A percentile compares a stretch with the other conserved stretches of the same genome.
Conservation (phyloP, 225 moss, liverwort and hornwort genomes). For the Polytrichum formosum region DNA sequence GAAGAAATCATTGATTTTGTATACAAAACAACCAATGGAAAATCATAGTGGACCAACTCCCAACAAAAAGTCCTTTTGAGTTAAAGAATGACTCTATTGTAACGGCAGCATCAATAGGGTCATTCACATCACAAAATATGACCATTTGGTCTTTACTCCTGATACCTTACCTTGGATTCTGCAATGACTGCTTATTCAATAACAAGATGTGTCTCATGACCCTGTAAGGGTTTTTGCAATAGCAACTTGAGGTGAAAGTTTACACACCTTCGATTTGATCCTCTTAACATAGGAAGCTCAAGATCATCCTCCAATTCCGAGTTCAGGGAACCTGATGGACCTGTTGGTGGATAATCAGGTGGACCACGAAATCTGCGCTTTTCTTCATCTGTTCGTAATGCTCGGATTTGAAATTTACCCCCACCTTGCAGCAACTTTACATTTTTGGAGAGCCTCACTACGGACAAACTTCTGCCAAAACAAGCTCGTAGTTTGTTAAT, state of each 20-base stretch:
- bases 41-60: too few species aligned
- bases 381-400: conserved; percentile 45
- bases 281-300: conserved; percentile 39
- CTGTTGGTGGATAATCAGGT: conserved; percentile 24
- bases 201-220: too few species aligned
- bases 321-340: conserved; percentile 20
- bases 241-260: too few species aligned
- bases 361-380: conserved; percentile 28
- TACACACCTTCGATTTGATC: conserved; percentile 33
- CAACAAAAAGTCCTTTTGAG: too few species aligned
- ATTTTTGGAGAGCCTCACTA: conserved; percentile 9
- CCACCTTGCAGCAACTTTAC: conserved; percentile 5
- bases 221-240: too few species aligned
- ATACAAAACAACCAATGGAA: too few species aligned
- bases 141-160: background rate
- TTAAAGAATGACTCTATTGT: too few species aligned
- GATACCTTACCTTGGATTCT: background rate
- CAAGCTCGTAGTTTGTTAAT: background rate
- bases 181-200: too few species aligned
- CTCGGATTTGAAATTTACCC: conserved; percentile 24
- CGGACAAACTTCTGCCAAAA: conserved; percentile 21
- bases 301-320: conserved; percentile 33
- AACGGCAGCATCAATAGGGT: background rate
- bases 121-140: background rate
- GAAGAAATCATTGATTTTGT: too few species aligned